Base-by-base conservation (phyloP, 2,329 filamentous ascomycete species). In the Talaromyces sp. region DNA sequence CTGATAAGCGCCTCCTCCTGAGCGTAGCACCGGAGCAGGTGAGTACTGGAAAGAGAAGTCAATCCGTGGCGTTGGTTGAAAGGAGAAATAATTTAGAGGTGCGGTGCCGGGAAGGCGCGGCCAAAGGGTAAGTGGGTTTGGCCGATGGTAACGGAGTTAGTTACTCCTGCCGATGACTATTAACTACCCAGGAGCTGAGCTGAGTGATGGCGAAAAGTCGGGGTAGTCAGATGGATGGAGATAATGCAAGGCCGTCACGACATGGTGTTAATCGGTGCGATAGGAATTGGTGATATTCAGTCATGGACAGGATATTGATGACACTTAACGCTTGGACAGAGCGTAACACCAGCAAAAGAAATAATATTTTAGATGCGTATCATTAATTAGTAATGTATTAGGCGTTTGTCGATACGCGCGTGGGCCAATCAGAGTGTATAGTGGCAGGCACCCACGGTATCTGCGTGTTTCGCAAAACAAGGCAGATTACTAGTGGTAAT, bases 101-200 rank as follows among this genome's bases (percentile, higher is more conserved):
- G 33, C 25, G 37, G 27, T 17, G 50, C 41, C 61, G 52, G 61
- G 61, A 63, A 57, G 61, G 61, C 49, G 61, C 50, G 61, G 61
- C 49, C 61, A 33, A 35, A 37, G 54, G 31, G 50, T 9, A 57
- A 49, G 61, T 63, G 59, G 59, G 59, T 61, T 61, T 39, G 27
- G 50, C 17, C 17, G 17, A 6, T 27, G 17, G 57, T 33, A 22
- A 19, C 43, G 19, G 45, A 25, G n/a, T 35, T 61, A 6, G 25
- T 56, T 37, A 37, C 50, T 33, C 15, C 49, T 17, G 49, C 7
- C 27, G 19, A 49, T 25, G 13, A 50, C 17, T 56, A 22, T 56
- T 19, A 22, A 22, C 37, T 19, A 22, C 50, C n/a, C 31, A 56
- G 31, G 31, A 37, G 50, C 50, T 56, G 52, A 56, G 52, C 27